Conservation (phyloP, 192 early-diverging fungal species). For the Umbelopsis sp. region DNA sequence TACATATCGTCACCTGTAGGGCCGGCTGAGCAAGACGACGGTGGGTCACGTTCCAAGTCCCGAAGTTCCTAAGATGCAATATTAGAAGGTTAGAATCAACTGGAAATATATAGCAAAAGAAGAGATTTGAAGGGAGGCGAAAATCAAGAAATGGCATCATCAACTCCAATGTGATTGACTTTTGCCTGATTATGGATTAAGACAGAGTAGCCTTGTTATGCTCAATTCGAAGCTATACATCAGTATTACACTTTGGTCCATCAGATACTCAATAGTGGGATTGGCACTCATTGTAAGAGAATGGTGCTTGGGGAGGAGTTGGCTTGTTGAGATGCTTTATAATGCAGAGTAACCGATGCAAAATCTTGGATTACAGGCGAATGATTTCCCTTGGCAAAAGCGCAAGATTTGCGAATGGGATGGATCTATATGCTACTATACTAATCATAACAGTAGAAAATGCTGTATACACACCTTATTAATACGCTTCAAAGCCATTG, state of each 20-base stretch:
- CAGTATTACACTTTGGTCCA: no score
- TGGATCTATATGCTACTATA: background rate
- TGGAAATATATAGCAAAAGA: conserved; percentile 12
- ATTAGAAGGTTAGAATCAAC: no score
- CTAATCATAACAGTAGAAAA: conserved; percentile 20
- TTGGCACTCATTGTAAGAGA: background rate
- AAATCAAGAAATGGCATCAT: no score
- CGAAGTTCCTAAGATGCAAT: conserved; percentile 70
- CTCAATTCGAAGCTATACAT: no score
- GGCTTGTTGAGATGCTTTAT: background rate
- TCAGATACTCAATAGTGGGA: no score
- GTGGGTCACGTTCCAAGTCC: conserved; percentile 97
- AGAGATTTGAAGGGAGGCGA: background rate
- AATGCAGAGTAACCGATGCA: background rate
- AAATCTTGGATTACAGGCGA: conserved; percentile 27
- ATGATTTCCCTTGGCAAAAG: background rate
- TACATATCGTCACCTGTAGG: conserved; percentile 91
- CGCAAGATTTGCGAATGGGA: background rate
- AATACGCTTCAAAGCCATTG: conserved; percentile 99
- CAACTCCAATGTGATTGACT: no score
- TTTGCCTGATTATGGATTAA: no score
- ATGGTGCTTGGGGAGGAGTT: no score
- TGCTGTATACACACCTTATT: conserved; percentile 79
- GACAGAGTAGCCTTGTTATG: no score
- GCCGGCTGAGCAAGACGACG: conserved; percentile 96